A percentile compares a stretch with the other conserved stretches of the same genome.
phyloP scores from a whole-genome alignment of 768 basidiomycete genomes.

The Kwoniella heveanensis region DNA sequence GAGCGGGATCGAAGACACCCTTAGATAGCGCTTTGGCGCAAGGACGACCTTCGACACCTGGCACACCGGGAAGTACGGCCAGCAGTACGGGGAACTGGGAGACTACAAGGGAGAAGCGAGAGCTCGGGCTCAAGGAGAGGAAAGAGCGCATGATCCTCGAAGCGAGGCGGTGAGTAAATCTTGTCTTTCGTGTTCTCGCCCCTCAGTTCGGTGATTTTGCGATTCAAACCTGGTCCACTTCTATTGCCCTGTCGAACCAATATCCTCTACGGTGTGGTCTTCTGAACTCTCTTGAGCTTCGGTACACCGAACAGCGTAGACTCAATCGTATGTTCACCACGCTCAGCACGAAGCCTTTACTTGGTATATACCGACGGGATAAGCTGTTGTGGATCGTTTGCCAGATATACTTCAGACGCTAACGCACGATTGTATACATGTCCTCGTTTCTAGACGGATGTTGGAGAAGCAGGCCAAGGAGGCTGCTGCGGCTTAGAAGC shows the following conservation, averaged over 20 bases:
- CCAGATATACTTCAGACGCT: too few relatives aligned
- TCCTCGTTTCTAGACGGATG: conserved; percentile 29
- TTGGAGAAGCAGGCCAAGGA: conserved; percentile 37
- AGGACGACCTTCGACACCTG: background rate
- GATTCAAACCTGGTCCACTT: too few relatives aligned
- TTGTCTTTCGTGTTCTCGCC: background rate
- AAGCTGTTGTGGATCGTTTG: too few relatives aligned
- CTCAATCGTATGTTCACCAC: too few relatives aligned
- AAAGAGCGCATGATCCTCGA: conserved; percentile 55
- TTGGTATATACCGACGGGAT: too few relatives aligned
- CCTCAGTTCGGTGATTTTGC: too few relatives aligned
- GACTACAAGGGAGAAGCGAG: conserved; percentile 46
- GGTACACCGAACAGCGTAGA: too few relatives aligned
- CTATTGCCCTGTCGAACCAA: too few relatives aligned
- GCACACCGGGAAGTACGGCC: background rate
- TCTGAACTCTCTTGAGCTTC: too few relatives aligned
- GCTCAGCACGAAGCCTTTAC: too few relatives aligned
- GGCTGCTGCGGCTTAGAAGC: background rate
- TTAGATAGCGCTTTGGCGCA: background rate
- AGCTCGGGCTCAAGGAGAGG: conserved; percentile 47
- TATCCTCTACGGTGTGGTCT: too few relatives aligned
- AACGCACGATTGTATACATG: too few relatives aligned
- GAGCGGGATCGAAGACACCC: background rate
- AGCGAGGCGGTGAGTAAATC: conserved; percentile 48
- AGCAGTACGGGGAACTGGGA: conserved; percentile 41